Conservation (phyloP, 164 flowering plant genomes). For the Stephania cephalantha region DNA sequence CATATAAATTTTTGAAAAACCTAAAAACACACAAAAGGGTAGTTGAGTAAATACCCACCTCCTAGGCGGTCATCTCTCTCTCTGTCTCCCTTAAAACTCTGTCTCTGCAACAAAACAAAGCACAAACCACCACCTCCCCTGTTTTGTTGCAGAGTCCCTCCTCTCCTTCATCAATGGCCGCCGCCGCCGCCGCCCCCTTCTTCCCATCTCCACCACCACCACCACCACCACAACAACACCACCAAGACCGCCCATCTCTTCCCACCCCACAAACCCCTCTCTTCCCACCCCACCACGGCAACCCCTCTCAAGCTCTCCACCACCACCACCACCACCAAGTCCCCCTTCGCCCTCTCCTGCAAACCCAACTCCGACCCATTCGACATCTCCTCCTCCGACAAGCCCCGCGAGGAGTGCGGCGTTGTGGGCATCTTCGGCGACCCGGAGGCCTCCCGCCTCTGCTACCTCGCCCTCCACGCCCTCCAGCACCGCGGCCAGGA, state of each 20-base stretch:
- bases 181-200: neutral
- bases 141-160: neutral
- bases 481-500: slow-evolving; percentile 95
- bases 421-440: slow-evolving; percentile 94
- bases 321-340: neutral
- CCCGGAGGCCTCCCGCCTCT: slow-evolving; percentile 81
- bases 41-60: neutral
- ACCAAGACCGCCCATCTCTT: neutral
- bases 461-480: slow-evolving; percentile 83
- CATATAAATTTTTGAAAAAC: too few relatives aligned
- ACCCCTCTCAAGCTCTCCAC: slow-evolving; percentile 12
- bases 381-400: slow-evolving; percentile 26
- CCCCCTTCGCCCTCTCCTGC: neutral
- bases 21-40: neutral
- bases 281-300: slow-evolving; percentile 5
- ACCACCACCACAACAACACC: neutral
- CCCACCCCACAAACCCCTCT: neutral
- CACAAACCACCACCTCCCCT: neutral
- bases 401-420: slow-evolving; percentile 88
- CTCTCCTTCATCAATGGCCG: neutral
- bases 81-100: neutral
- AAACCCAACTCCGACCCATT: neutral
- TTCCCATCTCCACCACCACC: neutral
- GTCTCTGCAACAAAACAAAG: neutral
- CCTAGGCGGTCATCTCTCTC: neutral